phyloP scores from a whole-genome alignment of 1,139 yeast species.

The Nakaseomyces sp. region DNA sequence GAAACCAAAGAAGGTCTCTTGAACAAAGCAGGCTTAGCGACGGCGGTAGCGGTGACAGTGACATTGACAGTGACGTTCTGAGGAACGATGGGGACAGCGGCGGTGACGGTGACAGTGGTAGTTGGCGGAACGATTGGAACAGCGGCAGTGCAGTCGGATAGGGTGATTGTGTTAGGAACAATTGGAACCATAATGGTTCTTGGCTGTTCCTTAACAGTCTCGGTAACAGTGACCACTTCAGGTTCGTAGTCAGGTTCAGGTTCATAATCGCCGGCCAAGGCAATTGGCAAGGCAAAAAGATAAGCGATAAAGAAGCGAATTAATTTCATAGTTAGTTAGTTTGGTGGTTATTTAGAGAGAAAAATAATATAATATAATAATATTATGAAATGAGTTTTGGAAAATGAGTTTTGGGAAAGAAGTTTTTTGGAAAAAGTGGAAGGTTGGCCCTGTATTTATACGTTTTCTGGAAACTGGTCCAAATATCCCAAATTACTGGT shows the following conservation, averaged over 20 bases:
- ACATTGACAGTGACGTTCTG: background rate
- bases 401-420: background rate
- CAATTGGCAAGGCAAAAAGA: background rate
- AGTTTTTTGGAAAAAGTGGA: background rate
- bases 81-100: background rate
- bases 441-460: conserved; percentile 4
- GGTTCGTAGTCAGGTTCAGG: too few species aligned
- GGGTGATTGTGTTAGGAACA: background rate
- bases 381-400: background rate
- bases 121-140: background rate
- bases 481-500: background rate
- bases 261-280: background rate
- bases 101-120: background rate
- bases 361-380: background rate
- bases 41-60: background rate
- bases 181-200: background rate
- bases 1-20: background rate
- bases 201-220: background rate
- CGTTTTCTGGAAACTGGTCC: background rate
- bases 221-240: background rate
- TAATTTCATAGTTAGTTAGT: background rate
- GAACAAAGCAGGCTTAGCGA: background rate
- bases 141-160: background rate
- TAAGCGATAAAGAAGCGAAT: background rate
- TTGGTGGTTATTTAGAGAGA: background rate